These are phyloP conservation scores for Penicillium sp. DNA, from an alignment of 2,329 filamentous ascomycete species.

Conservation along the genomic window DNA sequence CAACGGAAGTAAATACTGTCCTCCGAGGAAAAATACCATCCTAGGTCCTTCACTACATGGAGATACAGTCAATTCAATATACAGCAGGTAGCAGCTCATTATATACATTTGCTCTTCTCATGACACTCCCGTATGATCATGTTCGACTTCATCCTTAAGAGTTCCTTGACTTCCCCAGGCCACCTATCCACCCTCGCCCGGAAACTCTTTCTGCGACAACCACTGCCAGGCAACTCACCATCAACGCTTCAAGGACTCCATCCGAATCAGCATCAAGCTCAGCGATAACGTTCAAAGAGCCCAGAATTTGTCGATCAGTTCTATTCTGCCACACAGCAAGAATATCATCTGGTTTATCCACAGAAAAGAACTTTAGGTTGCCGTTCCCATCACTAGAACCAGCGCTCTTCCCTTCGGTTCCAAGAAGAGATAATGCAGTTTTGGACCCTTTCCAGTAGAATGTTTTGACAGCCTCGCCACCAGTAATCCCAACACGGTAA, in stretches of 20 bases:
- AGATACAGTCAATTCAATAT: neutral
- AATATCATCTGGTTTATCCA: constrained; percentile 4
- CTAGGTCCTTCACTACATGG: neutral
- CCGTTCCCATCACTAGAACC: neutral
- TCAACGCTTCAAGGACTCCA: constrained; percentile 9
- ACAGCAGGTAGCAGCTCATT: neutral
- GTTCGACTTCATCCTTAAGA: neutral
- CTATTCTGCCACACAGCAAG: constrained; percentile 15
- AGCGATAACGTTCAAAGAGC: constrained; percentile 6
- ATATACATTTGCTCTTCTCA: no score
- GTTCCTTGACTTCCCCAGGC: constrained; percentile 1
- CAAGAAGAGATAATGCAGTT: neutral
- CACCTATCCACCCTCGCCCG: constrained; percentile 7
- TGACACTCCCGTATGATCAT: neutral
- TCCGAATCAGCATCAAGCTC: constrained; percentile 5
- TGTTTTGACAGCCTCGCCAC: neutral
- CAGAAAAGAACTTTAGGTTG: constrained; percentile 11
- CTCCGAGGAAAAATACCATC: neutral
- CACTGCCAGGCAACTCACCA: constrained; percentile 12
- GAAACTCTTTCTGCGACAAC: constrained; percentile 11
- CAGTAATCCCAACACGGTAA: neutral
- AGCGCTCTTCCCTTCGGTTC: neutral
- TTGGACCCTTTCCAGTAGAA: constrained; percentile 8
- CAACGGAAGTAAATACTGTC: no score
- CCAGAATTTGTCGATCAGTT: constrained; percentile 4